Evolutionary conservation across 768 basidiomycete species (phyloP), one percentile per base, ranked within the genome.

Genomic region (Termitomyces sp.): DNA sequence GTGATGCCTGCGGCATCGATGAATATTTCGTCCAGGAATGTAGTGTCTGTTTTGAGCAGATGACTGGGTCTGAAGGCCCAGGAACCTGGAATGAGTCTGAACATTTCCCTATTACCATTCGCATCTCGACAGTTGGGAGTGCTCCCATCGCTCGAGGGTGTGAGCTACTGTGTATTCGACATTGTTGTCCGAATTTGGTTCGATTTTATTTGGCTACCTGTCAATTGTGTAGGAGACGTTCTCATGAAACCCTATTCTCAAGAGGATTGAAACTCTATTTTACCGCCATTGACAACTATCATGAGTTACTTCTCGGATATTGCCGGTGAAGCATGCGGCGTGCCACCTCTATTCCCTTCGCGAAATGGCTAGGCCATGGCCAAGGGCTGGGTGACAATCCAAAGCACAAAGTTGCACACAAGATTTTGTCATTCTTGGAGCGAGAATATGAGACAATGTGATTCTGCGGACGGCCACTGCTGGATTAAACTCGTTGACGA

Each of bases 61-160:
- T 73, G 70, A 70, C 70, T 2, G 72, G 73, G 3, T 65, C 73
- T 1, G 72, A 73, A 54, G 71, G 68, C 0, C 66, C 67, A 28
- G 73, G 72, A 1, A 67, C 68, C 3, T 74, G 73, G 73, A 74
- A 73, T 31, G 70, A 73, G 61, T 66, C 53, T 37, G 72, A 74
- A 50, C 70, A 73, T 51, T 65, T 74, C 59, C 73, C 73, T 14
- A 66, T 73, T 28, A 64, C 72, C 10, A 67, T 73, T 15, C 64
- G 67, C 11, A 65, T 68, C 71, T 0, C 64, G 68, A 50, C 62
- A 60, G 11, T 31, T 74, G 41, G 62, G 60, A 6, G 65, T 63
- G 21, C 53, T 74, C 15, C 73, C 72, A 30, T 48, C 53, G 10
- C 55, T 73, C 8, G 59, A 67, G 44, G 73, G 73, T 6, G 71